phyloP scores from a whole-genome alignment of 768 basidiomycete species.

The Hericium rajendrae region DNA sequence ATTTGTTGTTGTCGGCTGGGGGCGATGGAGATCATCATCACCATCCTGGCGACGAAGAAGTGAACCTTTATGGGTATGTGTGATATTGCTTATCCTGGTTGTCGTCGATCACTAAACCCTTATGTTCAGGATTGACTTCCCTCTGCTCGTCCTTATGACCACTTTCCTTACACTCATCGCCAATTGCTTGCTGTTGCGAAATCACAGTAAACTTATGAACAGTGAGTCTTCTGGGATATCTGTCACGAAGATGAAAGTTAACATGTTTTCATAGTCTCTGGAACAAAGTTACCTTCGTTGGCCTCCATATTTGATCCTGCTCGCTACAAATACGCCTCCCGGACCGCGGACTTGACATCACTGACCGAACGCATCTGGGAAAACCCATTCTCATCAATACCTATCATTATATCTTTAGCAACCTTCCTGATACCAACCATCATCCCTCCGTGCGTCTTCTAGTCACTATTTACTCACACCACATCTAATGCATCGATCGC shows the following conservation, averaged over 20 bases:
- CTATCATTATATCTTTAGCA: conserved; percentile 45
- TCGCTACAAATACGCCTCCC: conserved; percentile 25
- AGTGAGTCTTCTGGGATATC: conserved; percentile 31
- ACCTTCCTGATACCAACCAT: conserved; percentile 45
- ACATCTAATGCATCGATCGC: neutral
- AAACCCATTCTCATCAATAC: conserved; percentile 69
- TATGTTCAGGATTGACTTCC: conserved; percentile 51
- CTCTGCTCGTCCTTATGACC: conserved; percentile 43
- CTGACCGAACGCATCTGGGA: conserved; percentile 26
- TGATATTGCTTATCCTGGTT: conserved; percentile 1
- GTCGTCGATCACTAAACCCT: neutral
- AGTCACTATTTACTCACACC: neutral
- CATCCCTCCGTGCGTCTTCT: conserved; percentile 46
- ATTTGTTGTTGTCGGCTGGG: conserved; percentile 68
- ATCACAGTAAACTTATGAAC: conserved; percentile 55
- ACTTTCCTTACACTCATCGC: conserved; percentile 47
- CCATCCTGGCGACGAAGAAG: conserved; percentile 48
- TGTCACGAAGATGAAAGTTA: neutral
- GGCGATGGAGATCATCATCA: conserved; percentile 48
- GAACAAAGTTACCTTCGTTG: conserved; percentile 52
- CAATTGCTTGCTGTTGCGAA: conserved; percentile 50
- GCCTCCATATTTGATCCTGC: conserved; percentile 37
- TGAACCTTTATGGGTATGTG: conserved; percentile 32
- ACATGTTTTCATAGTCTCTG: conserved; percentile 34
- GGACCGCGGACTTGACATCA: conserved; percentile 7